Percentiles rank a stretch among this genome's conserved stretches.
These are phyloP conservation scores for Morella rubra DNA, from an alignment of 306 rosid genomes.

Conservation along the genomic window DNA sequence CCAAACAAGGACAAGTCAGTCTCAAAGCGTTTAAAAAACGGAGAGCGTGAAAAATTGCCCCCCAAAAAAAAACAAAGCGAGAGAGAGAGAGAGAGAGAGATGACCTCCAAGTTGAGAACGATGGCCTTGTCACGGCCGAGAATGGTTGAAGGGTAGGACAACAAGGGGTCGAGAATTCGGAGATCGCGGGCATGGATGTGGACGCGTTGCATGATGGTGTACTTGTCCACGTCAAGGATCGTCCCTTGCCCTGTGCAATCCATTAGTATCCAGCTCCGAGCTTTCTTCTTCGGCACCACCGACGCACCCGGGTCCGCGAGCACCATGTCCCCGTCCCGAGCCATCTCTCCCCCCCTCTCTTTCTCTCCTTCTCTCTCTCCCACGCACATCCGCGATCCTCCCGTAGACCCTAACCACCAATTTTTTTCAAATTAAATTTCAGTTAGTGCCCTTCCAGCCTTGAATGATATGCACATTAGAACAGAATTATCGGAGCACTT, in stretches of 20 bases:
- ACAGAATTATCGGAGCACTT: too few species aligned
- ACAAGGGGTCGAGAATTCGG: slow-evolving; percentile 84
- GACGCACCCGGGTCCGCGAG: slow-evolving; percentile 66
- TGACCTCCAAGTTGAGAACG: slow-evolving; percentile 92
- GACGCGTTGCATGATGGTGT: slow-evolving; percentile 83
- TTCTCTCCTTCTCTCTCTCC: slow-evolving; percentile 13
- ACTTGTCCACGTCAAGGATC: slow-evolving; percentile 76
- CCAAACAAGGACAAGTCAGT: neutral
- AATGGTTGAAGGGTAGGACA: slow-evolving; percentile 86
- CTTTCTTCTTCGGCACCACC: slow-evolving; percentile 65
- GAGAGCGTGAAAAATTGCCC: neutral
- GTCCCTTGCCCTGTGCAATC: slow-evolving; percentile 62
- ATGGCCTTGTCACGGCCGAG: slow-evolving; percentile 90
- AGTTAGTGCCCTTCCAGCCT: too few species aligned
- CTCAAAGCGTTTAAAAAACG: neutral
- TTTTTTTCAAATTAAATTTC: neutral
- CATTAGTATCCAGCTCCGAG: slow-evolving; percentile 80
- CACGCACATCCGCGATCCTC: slow-evolving; percentile 33
- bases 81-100: neutral
- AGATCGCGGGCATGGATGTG: slow-evolving; percentile 97
- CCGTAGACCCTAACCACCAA: slow-evolving; percentile 20
- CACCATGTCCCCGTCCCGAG: slow-evolving; percentile 68
- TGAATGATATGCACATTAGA: too few species aligned
- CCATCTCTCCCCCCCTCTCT: slow-evolving; percentile 57
- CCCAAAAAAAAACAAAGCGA: neutral